Base-by-base conservation (phyloP, 2,329 filamentous ascomycete species). In the Pseudogymnoascus sp. region DNA sequence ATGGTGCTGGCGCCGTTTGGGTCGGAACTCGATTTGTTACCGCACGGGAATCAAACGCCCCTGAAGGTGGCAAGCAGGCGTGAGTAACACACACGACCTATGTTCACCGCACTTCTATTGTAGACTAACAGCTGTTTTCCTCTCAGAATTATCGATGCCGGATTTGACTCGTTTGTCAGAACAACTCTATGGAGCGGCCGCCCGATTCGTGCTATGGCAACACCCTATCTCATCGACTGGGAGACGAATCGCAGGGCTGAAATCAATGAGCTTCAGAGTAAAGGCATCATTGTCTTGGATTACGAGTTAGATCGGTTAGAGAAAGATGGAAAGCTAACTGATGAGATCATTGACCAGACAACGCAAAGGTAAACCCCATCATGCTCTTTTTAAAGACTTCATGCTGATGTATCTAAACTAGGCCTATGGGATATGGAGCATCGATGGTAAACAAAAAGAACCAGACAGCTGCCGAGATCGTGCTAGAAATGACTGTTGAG, bases 1-100 rank as follows among this genome's bases (percentile, higher is more conserved):
- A 98, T 76, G 95, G 95, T 69, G 95, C 95, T 62, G 85, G 84
- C 65, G 95, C 87, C 71, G 95, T 98, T 70, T 99, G 95, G 95
- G 89, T 99, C 69, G 95, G 95, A 74, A 99, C 95, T 38, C 87
- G 95, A 68, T 99, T 99, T 81, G 89, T 99, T 69, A 85, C 99
- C 65, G 88, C 87, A 63, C 90, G 97, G 69, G 95, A 99, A 82
- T 95, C 95, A 63, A 93, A 95, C 72, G 95, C 95, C 8, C 91
- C 95, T 70, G 88, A 91, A 77, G 85, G 90, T 56, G 95, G 98
- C 83, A 95, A 98, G 81, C 93, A 99, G 74, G 91, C 93, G 66
- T 95, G 12, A 50, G 43, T 50, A 50, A 26, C 22, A 50, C 12
- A 26, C n/a, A 5, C 43, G 2, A n/a, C 22, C 11, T 28, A 50